Percentiles rank a stretch among this genome's conserved stretches.
phyloP scores from a whole-genome alignment of 2,329 filamentous ascomycete genomes.

The Fusarium albosuccineum region DNA sequence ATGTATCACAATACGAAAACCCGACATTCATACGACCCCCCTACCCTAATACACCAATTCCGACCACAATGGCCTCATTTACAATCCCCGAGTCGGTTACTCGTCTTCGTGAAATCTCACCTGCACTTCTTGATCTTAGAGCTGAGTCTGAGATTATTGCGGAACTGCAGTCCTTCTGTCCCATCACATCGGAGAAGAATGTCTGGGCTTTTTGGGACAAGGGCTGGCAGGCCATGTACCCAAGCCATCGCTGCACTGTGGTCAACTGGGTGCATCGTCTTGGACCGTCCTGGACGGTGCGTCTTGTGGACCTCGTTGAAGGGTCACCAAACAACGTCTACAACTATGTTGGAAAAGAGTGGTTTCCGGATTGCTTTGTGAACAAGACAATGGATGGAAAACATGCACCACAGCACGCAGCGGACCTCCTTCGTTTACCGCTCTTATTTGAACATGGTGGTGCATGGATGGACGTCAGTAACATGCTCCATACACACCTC shows the following conservation, averaged over 20 bases:
- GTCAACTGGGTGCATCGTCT: conserved; percentile 59
- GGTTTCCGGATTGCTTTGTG: conserved; percentile 44
- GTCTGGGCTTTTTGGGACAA: conserved; percentile 62
- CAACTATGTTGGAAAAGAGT: conserved; percentile 49
- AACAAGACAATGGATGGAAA: conserved; percentile 56
- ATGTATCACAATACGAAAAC: not conserved
- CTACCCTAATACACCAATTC: not conserved
- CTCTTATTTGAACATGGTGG: conserved; percentile 57
- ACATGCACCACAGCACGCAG: conserved; percentile 57
- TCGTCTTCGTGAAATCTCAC: conserved; percentile 20
- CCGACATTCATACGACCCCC: too few species aligned
- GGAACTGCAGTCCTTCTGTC: conserved; percentile 45
- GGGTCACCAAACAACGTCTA: conserved; percentile 54
- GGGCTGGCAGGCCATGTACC: conserved; percentile 53
- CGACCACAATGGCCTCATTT: conserved; percentile 20
- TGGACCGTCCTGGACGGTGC: conserved; percentile 56
- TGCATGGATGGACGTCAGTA: conserved; percentile 59
- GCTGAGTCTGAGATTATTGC: conserved; percentile 50
- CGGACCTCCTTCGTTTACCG: conserved; percentile 61
- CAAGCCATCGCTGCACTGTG: conserved; percentile 54
- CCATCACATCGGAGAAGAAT: conserved; percentile 57
- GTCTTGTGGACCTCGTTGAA: conserved; percentile 53
- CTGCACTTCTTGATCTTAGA: conserved; percentile 41
- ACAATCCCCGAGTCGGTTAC: conserved; percentile 17
- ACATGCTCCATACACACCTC: conserved; percentile 56